Evolutionary conservation across 129 eudicot genomes (phyloP), one percentile per base, ranked within the genome.

Genomic region (Ambrosia trifida): DNA sequence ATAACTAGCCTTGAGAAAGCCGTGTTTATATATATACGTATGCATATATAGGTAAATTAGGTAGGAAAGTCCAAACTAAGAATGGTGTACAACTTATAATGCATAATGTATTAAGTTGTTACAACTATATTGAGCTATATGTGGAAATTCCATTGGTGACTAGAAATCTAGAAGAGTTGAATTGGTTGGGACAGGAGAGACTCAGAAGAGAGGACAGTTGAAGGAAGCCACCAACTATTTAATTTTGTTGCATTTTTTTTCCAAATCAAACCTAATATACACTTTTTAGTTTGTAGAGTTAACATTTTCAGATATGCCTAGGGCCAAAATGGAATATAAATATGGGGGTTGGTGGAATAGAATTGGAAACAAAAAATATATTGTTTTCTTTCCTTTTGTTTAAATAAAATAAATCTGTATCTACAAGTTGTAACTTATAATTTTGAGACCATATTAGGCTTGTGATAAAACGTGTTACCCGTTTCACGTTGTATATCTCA

Each of bases 171-270:
- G 63, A 62, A 73, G 36, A 17, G 17, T 69, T 36, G 64, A 61
- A 20, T 50, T 74, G 64, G 78, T 74, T 64, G 66, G 72, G 79
- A 64, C 43, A 51, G 58, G 66, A 52, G 53, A 65, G 79, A 65
- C 72, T 74, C 19, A n/a, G 57, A 36, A 52, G 53, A 65, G 58
- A 65, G 72, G 54, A 62, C 30, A 16, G 79, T 53, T 74, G 78
- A 64, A 64, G 78, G 57, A 50, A 32, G 41, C 41, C 72, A 65
- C 79, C 79, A 64, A 74, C 79, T 43, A 24, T 14, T 64, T 38
- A 16, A 47, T 8, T 19, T 35, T 65, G 41, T 64, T 24, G 50
- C 8, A n/a, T 1, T 5, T 38, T 38, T 36, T 38, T 38, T 38
- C 43, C 43, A 11, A 54, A 71, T 57, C 75, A 57, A 56, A 57